Evolutionary conservation across 2,329 filamentous ascomycete species (phyloP).

Genomic region (Whalleya microplaca): DNA sequence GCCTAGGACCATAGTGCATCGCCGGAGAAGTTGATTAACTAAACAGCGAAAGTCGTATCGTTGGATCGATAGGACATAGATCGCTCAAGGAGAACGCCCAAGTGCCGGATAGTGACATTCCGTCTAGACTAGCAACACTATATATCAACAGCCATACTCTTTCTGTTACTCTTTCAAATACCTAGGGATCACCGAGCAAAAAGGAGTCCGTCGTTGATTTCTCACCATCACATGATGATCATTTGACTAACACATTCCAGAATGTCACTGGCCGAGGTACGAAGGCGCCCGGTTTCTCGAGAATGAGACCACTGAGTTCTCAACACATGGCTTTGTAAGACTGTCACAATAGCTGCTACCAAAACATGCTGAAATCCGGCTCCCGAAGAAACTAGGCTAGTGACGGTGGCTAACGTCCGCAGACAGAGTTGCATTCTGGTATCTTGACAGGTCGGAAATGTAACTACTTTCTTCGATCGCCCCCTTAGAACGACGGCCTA

Average conservation of each 20-base stretch:
- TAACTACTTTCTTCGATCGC: slow-evolving; percentile 7
- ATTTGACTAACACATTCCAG: slow-evolving; percentile 7
- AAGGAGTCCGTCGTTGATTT: slow-evolving; percentile 6
- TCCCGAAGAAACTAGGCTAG: slow-evolving; percentile 7
- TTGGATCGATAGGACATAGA: neutral
- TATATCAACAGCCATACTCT: slow-evolving; percentile 1
- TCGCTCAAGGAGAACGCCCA: neutral
- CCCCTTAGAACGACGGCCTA: slow-evolving; percentile 13
- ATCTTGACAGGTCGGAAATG: slow-evolving; percentile 11
- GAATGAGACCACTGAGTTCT: neutral
- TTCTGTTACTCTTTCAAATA: slow-evolving; percentile 4
- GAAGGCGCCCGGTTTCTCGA: neutral
- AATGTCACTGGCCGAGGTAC: neutral
- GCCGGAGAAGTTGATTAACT: neutral
- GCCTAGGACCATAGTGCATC: neutral
- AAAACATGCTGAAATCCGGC: slow-evolving; percentile 11
- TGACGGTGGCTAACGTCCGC: slow-evolving; percentile 13
- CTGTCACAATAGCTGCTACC: slow-evolving; percentile 11
- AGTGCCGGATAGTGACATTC: neutral
- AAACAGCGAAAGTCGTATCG: neutral
- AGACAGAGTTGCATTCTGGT: slow-evolving; percentile 3
- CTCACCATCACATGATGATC: neutral
- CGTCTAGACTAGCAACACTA: neutral
- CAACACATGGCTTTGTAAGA: neutral
- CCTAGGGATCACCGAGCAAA: neutral